phyloP scores from a whole-genome alignment of 148 eudicot genomes.

The Linanthus parryae region DNA sequence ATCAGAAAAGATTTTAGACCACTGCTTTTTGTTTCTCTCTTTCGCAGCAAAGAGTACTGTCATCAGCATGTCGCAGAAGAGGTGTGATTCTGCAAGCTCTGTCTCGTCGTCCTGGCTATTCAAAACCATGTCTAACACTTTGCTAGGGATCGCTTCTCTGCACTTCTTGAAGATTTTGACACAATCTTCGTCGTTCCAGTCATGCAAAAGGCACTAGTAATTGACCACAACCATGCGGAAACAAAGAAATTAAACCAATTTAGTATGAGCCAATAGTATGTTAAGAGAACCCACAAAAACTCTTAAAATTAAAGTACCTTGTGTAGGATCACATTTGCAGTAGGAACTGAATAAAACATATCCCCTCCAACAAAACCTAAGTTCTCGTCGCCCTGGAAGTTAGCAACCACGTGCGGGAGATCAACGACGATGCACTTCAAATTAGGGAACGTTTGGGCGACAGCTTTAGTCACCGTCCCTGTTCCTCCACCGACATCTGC shows the following conservation, averaged over 20 bases:
- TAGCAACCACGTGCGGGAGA: background rate
- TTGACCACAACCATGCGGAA: too few species aligned
- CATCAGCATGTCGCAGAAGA: slow-evolving; percentile 12
- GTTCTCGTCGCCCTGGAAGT: background rate
- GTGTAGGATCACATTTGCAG: background rate
- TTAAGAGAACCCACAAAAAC: too few species aligned
- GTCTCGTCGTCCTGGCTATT: background rate
- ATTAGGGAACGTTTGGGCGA: background rate
- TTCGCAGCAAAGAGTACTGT: background rate
- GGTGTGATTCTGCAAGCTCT: background rate
- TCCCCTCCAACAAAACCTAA: slow-evolving; percentile 3
- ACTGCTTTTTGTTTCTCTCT: slow-evolving; percentile 14
- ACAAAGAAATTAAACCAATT: too few species aligned
- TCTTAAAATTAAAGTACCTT: too few species aligned
- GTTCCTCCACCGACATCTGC: background rate
- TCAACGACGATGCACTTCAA: background rate
- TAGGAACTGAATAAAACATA: background rate
- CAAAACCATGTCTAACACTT: slow-evolving; percentile 10
- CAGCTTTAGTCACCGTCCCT: background rate
- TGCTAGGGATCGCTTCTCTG: slow-evolving; percentile 11
- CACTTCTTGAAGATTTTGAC: slow-evolving; percentile 2
- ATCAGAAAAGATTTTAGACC: too few species aligned
- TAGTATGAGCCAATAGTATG: too few species aligned
- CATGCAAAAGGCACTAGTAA: slow-evolving; percentile 9
- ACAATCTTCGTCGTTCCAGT: slow-evolving; percentile 8